Evolutionary conservation across 176 grass and related monocot genomes (phyloP).

Genomic region (Secale cereale): DNA sequence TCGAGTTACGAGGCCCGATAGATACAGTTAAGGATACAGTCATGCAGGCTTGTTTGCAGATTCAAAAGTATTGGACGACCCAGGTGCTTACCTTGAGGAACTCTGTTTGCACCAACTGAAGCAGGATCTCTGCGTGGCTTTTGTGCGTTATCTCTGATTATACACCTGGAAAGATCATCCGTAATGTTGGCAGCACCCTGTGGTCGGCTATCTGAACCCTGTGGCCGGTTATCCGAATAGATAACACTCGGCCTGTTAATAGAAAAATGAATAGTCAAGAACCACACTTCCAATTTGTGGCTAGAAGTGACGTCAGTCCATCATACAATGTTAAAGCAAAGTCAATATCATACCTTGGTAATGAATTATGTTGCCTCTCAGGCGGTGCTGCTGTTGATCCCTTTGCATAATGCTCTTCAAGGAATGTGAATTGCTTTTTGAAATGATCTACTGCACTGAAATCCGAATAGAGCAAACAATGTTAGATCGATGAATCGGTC

Average conservation of each 20-base stretch:
- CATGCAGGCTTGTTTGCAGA: neutral
- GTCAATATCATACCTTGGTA: slow-evolving; percentile 61
- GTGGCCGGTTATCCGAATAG: slow-evolving; percentile 54
- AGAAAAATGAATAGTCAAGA: slow-evolving; percentile 13
- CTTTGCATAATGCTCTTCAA: slow-evolving; percentile 95
- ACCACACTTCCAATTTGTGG: neutral
- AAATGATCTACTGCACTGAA: slow-evolving; percentile 94
- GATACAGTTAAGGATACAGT: neutral
- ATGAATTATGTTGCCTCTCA: slow-evolving; percentile 92
- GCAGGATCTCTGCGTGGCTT: slow-evolving; percentile 42
- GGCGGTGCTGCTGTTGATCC: slow-evolving; percentile 60
- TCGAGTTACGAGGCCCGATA: neutral
- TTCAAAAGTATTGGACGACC: neutral
- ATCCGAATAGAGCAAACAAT: slow-evolving; percentile 15
- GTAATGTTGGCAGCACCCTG: slow-evolving; percentile 56
- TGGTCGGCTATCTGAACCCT: slow-evolving; percentile 50
- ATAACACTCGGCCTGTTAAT: slow-evolving; percentile 62
- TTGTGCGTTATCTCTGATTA: slow-evolving; percentile 66
- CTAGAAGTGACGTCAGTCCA: slow-evolving; percentile 16
- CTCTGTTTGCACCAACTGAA: slow-evolving; percentile 42
- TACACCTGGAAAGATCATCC: slow-evolving; percentile 79
- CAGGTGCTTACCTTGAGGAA: slow-evolving; percentile 48
- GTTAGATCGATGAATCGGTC: slow-evolving; percentile 16
- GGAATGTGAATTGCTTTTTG: slow-evolving; percentile 85
- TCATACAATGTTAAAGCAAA: slow-evolving; percentile 4